Percentiles rank a stretch among this genome's conserved stretches.
Conservation (phyloP, 306 rosid species). For the Cucurbita pepo region DNA sequence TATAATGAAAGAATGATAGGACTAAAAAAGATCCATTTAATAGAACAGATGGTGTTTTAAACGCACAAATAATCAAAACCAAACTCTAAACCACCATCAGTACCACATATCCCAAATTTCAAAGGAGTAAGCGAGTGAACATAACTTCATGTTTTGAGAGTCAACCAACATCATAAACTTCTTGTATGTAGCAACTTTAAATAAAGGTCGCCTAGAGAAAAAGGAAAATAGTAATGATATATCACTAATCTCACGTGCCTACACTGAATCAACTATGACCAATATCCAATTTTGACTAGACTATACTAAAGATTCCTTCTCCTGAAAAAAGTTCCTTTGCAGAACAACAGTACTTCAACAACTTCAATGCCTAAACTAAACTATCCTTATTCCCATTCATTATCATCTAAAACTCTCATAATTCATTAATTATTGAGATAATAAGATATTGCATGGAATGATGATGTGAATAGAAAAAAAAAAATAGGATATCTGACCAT, state of each 20-base stretch:
- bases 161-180: not conserved
- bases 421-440: not conserved
- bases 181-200: not conserved
- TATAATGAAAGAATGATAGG: not conserved
- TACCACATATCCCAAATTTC: not conserved
- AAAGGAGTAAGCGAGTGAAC: not conserved
- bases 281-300: not conserved
- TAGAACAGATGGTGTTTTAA: not conserved
- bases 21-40: not conserved
- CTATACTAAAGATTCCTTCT: not conserved
- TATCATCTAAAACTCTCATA: not conserved
- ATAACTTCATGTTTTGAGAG: not conserved
- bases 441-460: not conserved
- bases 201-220: not conserved
- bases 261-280: not conserved
- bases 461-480: not conserved
- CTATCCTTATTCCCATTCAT: not conserved
- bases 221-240: not conserved
- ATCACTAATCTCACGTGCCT: not conserved
- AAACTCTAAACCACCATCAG: not conserved
- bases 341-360: not conserved
- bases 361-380: not conserved
- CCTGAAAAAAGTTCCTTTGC: not conserved
- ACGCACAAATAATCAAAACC: not conserved
- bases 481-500: constrained; percentile 34